These are phyloP conservation scores for Boletus rubescentipes DNA, from an alignment of 768 basidiomycete species.

Conservation along the genomic window DNA sequence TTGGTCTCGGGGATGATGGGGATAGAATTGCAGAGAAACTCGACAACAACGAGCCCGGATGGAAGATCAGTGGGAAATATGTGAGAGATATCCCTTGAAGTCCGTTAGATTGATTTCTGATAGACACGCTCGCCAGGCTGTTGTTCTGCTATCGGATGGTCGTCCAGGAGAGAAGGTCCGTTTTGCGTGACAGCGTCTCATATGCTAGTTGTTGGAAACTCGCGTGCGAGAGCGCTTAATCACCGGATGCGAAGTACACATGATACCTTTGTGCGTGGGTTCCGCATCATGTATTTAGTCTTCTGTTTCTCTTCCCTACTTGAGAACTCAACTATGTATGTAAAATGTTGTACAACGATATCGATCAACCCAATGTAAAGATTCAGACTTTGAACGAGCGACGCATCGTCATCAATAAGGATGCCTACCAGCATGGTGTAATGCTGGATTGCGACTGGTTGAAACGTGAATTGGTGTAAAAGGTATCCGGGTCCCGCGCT, in stretches of 20 bases:
- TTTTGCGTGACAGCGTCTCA: constrained; percentile 47
- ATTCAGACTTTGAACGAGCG: not conserved
- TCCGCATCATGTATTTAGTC: not conserved
- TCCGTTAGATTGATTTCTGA: constrained; percentile 15
- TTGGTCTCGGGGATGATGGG: constrained; percentile 70
- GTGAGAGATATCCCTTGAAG: constrained; percentile 46
- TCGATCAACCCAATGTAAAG: not conserved
- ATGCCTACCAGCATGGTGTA: too few relatives aligned
- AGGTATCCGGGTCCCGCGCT: too few relatives aligned
- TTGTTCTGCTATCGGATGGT: constrained; percentile 84
- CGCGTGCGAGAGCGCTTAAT: not conserved
- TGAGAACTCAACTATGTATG: constrained; percentile 1
- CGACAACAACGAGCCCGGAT: constrained; percentile 86
- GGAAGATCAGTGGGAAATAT: constrained; percentile 98
- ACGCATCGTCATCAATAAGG: too few relatives aligned
- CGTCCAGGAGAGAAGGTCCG: constrained; percentile 86
- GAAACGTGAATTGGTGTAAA: not conserved
- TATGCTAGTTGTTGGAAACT: not conserved
- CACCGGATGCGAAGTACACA: not conserved
- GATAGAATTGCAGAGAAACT: constrained; percentile 72
- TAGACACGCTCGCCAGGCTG: constrained; percentile 51
- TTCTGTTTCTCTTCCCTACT: not conserved
- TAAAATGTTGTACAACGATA: not conserved
- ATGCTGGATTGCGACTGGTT: not conserved
- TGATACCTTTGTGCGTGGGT: constrained; percentile 1